phyloP scores from a whole-genome alignment of 768 basidiomycete genomes.

The Kwoniella heveanensis region DNA sequence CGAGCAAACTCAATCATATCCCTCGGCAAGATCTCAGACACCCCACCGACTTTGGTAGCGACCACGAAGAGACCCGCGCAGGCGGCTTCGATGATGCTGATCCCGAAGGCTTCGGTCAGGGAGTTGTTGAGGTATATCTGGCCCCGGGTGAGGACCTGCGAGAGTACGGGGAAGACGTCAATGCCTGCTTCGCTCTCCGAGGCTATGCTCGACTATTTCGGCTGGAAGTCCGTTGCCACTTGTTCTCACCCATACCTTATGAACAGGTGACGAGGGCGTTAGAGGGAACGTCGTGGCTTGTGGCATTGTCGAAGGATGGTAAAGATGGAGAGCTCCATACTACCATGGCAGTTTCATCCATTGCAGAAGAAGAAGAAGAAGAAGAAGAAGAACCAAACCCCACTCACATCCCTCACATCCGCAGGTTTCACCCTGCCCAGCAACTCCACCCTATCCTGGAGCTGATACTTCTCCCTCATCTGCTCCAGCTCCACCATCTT shows the following conservation, averaged over 20 bases:
- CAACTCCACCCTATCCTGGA: conserved; percentile 90
- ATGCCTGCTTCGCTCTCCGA: too few species aligned
- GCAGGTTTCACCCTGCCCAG: conserved; percentile 77
- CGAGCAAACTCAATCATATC: conserved; percentile 95
- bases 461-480: conserved; percentile 84
- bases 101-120: conserved; percentile 93
- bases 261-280: too few species aligned
- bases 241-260: too few species aligned
- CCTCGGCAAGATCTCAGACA: conserved; percentile 88
- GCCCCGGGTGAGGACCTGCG: conserved; percentile 78
- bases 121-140: conserved; percentile 94
- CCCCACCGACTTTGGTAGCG: conserved; percentile 89
- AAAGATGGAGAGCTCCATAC: too few species aligned
- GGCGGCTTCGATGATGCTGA: conserved; percentile 95
- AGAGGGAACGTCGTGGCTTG: too few species aligned
- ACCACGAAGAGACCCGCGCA: conserved; percentile 93
- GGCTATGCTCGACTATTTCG: too few species aligned
- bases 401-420: conserved; percentile 76
- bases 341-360: too few species aligned
- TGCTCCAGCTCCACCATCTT: conserved; percentile 92
- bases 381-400: not conserved
- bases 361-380: too few species aligned
- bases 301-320: too few species aligned
- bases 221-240: too few species aligned
- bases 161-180: too few species aligned